Evolutionary conservation across 768 basidiomycete genomes (phyloP).

Genomic region (Mycena crocata): DNA sequence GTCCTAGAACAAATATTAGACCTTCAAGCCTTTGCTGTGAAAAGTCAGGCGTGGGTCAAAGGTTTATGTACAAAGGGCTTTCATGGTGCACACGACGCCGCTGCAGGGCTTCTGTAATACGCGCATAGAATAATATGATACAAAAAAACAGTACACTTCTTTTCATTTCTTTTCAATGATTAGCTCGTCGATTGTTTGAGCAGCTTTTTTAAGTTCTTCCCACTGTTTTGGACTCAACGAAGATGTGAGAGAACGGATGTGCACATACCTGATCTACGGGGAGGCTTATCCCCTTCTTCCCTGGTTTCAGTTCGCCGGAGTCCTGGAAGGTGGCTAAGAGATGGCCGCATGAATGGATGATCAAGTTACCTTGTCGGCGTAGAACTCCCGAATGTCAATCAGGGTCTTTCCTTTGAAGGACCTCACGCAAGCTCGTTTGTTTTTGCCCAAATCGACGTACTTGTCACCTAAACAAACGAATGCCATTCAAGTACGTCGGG

Average conservation of each 20-base stretch:
- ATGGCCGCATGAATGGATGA: background rate
- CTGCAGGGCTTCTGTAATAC: constrained; percentile 74
- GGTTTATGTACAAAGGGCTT: constrained; percentile 72
- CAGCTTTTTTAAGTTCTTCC: constrained; percentile 62
- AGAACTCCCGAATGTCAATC: constrained; percentile 84
- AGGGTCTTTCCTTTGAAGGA: constrained; percentile 62
- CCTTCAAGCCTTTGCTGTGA: constrained; percentile 64
- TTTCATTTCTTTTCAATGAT: constrained; percentile 53
- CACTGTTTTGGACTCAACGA: constrained; percentile 53
- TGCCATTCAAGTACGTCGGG: too few species aligned
- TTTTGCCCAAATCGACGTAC: constrained; percentile 80
- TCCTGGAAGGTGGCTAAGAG: constrained; percentile 34
- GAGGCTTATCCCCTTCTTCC: constrained; percentile 85
- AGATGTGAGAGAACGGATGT: background rate
- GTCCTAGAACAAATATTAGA: constrained; percentile 75
- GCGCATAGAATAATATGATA: constrained; percentile 17
- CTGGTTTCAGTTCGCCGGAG: constrained; percentile 71
- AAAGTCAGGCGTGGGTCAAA: constrained; percentile 70
- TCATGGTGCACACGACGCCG: constrained; percentile 75
- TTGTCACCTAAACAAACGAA: too few species aligned
- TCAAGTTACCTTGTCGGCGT: constrained; percentile 45
- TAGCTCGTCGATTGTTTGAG: constrained; percentile 62
- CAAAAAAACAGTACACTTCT: constrained; percentile 21
- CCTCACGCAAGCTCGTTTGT: constrained; percentile 71
- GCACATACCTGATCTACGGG: constrained; percentile 68